Evolutionary conservation across 495 filamentous ascomycete genomes (phyloP), one percentile per base, ranked within the genome.

Genomic region (Mytilinidion resinicola): DNA sequence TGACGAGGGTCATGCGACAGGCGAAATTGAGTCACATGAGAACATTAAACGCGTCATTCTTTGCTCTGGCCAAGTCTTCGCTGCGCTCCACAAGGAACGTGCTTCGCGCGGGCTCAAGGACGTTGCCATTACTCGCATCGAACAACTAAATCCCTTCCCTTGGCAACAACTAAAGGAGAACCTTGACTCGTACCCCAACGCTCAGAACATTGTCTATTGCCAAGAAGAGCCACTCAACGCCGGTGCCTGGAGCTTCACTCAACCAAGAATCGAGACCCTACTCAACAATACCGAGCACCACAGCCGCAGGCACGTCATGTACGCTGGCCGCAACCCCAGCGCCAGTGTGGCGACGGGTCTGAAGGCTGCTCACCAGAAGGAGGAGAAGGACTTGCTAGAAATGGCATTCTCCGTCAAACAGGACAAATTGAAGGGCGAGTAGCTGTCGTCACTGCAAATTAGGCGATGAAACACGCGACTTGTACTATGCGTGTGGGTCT

Each of bases 191-290:
- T 98, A 98, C 77, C 87, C 91, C 72, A 97, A 97, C 71, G 90
- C 93, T 69, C 86, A 95, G 79, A 88, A 90, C 60, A 92, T 98
- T 59, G 89, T 97, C 57, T 98, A 90, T 90, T 82, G 79, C 57
- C 93, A 98, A 77, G 93, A 98, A 75, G 93, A 98, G 77, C 93
- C 93, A 36, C 82, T 98, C 53, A 98, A 98, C 69, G 93, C 93
- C 14, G 93, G 93, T 69, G 86, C 86, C 39, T 98, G 93, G 93
- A 87, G 82, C 70, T 97, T 89, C 80, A 87, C 85, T 35, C 93
- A 98, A 77, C 93, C 93, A 17, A 85, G 95, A 68, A 87, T 98
- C 61, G 95, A 98, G 82, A 97, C 91, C 20, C 74, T 97, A 67
- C 78, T 98, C 51, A 96, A 96, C 78, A 69, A 89, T 57, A 96